These are phyloP conservation scores for Phellopilus nigrolimitatus DNA, from an alignment of 1,284 basidiomycete species.

Conservation along the genomic window DNA sequence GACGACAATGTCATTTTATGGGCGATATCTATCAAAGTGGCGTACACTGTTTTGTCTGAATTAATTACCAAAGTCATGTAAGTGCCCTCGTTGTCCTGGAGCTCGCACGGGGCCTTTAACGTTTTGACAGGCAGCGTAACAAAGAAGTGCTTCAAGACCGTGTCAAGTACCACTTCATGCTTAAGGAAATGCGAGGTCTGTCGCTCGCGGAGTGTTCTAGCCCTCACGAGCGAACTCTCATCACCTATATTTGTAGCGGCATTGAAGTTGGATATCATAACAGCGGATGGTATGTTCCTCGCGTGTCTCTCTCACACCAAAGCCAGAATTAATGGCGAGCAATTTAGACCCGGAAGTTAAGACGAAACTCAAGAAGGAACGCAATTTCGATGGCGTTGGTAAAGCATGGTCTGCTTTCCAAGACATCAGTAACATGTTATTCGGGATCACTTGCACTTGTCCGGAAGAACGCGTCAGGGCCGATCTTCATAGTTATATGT, in stretches of 20 bases:
- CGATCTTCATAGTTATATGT: background rate
- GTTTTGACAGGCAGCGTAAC: background rate
- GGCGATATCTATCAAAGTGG: background rate
- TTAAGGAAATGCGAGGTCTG: conserved; percentile 4
- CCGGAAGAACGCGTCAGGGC: background rate
- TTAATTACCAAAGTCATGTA: background rate
- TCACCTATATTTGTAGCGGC: background rate
- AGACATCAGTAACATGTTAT: background rate
- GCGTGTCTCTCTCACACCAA: no score
- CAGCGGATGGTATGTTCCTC: background rate
- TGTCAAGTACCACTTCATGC: conserved; percentile 7
- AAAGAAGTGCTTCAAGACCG: conserved; percentile 2
- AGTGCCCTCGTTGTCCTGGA: background rate
- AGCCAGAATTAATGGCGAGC: background rate
- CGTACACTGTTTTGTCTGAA: background rate
- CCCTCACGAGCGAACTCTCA: background rate
- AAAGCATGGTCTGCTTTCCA: background rate
- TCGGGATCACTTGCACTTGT: background rate
- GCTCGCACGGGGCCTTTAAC: background rate
- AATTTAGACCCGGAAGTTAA: background rate
- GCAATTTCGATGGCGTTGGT: background rate
- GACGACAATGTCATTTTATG: background rate
- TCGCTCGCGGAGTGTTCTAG: background rate
- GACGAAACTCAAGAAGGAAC: background rate
- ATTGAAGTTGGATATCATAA: background rate